Base-by-base conservation (phyloP, 345 rosid species). In the Chamaenerion angustifolium region DNA sequence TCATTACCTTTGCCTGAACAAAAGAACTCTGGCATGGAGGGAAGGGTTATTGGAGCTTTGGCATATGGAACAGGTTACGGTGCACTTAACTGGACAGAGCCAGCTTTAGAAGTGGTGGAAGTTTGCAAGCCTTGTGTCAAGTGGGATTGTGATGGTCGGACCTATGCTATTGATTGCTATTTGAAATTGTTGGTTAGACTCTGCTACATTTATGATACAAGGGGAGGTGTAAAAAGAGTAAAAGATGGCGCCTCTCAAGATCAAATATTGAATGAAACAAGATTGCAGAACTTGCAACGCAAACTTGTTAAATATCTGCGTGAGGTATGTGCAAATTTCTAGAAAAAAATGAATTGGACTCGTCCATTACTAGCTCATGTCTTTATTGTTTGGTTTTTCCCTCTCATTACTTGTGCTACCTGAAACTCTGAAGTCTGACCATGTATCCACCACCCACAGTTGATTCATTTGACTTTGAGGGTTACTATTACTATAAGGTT, bases 21-120 rank as follows among this genome's bases (percentile, higher is more conserved):
- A n/a, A n/a, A n/a, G n/a, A n/a, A n/a, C n/a, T n/a, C n/a, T n/a
- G n/a, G n/a, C n/a, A n/a, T n/a, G n/a, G n/a, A n/a, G n/a, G n/a
- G n/a, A n/a, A n/a, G n/a, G 68, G 98, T 90, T 55, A 90, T 90
- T 61, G 96, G 96, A 64, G 98, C 95, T 55, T 76, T 90, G 73
- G 96, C 98, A 55, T 86, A 90, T 74, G 98, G 98, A 57, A 86
- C 98, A 70, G 98, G 95, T 56, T 90, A 86, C 73, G 98, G 98
- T 63, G 94, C 98, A 46, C 63, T 90, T 51, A 90, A 90, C 78
- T 90, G 98, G 95, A 86, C 98, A 12, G 95, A 90, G 60, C 94
- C 98, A 47, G 88, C 98, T 45, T 65, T 90, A 63, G 98, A 90
- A 67, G 98, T 90, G 53, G 95, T 90, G 62, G 98, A 90, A 76